phyloP scores from a whole-genome alignment of 306 rosid genomes.

The Benincasa hispida region DNA sequence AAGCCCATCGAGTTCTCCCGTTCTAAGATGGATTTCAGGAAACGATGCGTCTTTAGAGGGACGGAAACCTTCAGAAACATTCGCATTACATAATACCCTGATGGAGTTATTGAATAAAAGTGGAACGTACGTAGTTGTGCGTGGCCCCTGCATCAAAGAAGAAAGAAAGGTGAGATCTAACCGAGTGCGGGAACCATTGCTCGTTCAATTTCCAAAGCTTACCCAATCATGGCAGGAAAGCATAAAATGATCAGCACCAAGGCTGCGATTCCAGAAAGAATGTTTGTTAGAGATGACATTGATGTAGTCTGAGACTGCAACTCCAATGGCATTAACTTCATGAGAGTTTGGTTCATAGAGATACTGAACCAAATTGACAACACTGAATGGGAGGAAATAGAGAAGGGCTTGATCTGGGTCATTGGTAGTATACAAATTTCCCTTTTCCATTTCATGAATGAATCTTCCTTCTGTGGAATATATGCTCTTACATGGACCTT shows the following conservation, averaged over 20 bases:
- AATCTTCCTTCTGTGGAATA: constrained; percentile 35
- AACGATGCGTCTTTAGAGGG: constrained; percentile 34
- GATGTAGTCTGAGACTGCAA: constrained; percentile 22
- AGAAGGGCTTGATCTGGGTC: constrained; percentile 26
- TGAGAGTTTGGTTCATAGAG: constrained; percentile 23
- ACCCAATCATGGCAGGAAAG: constrained; percentile 45
- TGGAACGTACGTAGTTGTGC: constrained; percentile 17
- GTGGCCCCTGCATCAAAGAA: constrained; percentile 20
- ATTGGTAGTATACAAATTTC: constrained; percentile 13
- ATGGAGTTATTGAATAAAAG: constrained; percentile 25
- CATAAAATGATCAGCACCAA: constrained; percentile 36
- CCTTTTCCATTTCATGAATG: constrained; percentile 31
- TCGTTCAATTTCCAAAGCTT: neutral
- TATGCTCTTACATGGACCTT: constrained; percentile 39
- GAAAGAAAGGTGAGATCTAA: neutral
- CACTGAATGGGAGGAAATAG: constrained; percentile 35
- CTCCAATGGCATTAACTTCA: constrained; percentile 9
- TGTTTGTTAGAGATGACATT: constrained; percentile 21
- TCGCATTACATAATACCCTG: constrained; percentile 33
- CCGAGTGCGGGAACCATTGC: neutral
- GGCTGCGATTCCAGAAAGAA: constrained; percentile 29
- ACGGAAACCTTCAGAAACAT: constrained; percentile 29
- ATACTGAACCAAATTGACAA: constrained; percentile 28
- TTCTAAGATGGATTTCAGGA: constrained; percentile 30
- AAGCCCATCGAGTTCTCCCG: constrained; percentile 20